Evolutionary conservation across 1,284 basidiomycete species (phyloP).

Genomic region (Cryptococcus sp.): DNA sequence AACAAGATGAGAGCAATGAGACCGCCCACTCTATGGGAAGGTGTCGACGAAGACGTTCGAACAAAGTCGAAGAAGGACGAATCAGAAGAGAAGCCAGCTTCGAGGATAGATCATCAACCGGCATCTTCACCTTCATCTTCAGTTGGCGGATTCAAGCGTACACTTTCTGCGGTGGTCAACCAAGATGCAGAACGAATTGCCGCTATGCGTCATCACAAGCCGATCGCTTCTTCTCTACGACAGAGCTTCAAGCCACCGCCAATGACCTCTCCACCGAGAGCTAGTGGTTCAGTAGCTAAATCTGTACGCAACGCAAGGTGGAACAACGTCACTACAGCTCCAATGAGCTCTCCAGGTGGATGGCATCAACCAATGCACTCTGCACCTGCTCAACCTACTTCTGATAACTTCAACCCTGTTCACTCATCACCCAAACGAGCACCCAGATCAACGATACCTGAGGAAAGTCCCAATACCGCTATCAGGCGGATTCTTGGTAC

Average conservation of each 20-base stretch:
- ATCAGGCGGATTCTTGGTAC: constrained; percentile 13
- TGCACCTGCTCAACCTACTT: background rate
- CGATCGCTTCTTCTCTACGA: constrained; percentile 9
- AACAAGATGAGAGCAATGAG: constrained; percentile 41
- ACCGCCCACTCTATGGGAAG: constrained; percentile 38
- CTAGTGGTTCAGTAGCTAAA: constrained; percentile 3
- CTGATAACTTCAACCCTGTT: constrained; percentile 19
- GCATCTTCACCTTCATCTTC: constrained; percentile 5
- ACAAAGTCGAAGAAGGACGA: constrained; percentile 9
- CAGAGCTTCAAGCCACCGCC: constrained; percentile 17
- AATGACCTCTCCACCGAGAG: constrained; percentile 22
- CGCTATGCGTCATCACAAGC: background rate
- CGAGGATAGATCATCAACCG: constrained; percentile 5
- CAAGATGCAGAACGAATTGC: constrained; percentile 38
- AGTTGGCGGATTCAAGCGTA: constrained; percentile 32
- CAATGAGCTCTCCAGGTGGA: constrained; percentile 29
- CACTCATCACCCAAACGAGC: background rate
- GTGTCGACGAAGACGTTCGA: constrained; percentile 28
- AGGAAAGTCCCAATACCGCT: constrained; percentile 14
- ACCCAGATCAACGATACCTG: background rate
- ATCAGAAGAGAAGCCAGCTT: constrained; percentile 7
- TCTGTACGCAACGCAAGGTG: constrained; percentile 17
- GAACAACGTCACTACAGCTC: constrained; percentile 8
- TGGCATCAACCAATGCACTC: constrained; percentile 10
- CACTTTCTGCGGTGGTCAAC: constrained; percentile 36